Evolutionary conservation across 805 yeast genomes (phyloP), one percentile per base, ranked within the genome.

Genomic region (Lachancea mirantina): DNA sequence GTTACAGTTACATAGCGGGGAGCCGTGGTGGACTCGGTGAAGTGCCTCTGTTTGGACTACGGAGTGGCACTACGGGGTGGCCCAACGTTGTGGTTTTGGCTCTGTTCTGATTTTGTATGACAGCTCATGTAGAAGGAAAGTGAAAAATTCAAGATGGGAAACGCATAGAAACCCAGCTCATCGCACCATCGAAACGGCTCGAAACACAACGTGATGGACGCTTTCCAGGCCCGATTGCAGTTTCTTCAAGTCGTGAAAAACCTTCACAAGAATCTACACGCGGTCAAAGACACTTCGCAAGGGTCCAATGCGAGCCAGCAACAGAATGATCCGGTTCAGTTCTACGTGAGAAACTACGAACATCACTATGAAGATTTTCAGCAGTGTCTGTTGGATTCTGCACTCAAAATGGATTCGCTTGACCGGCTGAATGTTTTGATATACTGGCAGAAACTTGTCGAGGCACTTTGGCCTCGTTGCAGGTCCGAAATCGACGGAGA

Each of bases 191-290:
- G n/a, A n/a, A n/a, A n/a, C 13, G 10, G 4, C 14, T 16, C 11
- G 16, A 23, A n/a, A 16, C 15, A 26, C 7, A 26, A 13, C 4
- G 23, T 10, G 8, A 84, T 88, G 94, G 96, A 88, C 52, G 78
- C 95, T 1, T 84, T 89, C 55, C 95, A 84, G 49, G 87, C 88
- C 4, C 70, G 89, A 38, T 61, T 84, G 28, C 81, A 80, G 55
- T 79, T 88, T 47, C 67, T 75, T 5, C 83, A 77, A 45, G 71
- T 76, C 26, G 64, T 88, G 34, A 69, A 76, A 43, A 55, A 67
- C 5, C 61, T 89, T 25, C 77, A 75, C 26, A 88, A 95, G 41
- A 52, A 55, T 4, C 25, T 54, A 8, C 39, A 40, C 26, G n/a
- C 61, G 74, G 19, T 55, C 33, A 31, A 49, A 47, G 43, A 52